phyloP scores from a whole-genome alignment of 2,329 filamentous ascomycete genomes.

The Gaeumannomyces sp. region DNA sequence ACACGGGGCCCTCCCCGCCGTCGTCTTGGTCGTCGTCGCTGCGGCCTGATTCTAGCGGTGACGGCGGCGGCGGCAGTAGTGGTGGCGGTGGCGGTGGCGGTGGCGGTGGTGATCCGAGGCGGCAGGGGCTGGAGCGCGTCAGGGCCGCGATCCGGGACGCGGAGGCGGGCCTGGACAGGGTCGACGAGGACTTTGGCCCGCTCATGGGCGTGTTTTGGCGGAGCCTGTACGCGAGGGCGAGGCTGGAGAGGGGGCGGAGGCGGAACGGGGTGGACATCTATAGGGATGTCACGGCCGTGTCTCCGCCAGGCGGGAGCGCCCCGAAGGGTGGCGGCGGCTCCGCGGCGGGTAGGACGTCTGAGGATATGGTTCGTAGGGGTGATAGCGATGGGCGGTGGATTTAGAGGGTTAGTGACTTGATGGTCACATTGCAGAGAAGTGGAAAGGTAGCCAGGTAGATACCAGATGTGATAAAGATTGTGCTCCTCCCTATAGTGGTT shows the following conservation, averaged over 20 bases:
- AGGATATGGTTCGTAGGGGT: background rate
- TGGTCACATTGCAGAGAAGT: too few relatives aligned
- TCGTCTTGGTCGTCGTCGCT: too few relatives aligned
- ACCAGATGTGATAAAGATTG: too few relatives aligned
- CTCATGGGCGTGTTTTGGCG: slow-evolving; percentile 1
- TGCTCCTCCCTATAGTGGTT: too few relatives aligned
- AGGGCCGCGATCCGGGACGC: background rate
- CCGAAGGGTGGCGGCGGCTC: background rate
- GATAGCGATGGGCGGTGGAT: background rate
- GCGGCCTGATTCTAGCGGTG: too few relatives aligned
- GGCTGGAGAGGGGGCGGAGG: background rate
- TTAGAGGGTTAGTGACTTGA: background rate
- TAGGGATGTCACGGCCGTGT: background rate
- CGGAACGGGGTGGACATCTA: background rate
- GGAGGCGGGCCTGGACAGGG: background rate
- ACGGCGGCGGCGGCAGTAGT: too few relatives aligned
- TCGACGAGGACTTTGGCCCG: background rate
- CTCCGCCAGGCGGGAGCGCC: too few relatives aligned
- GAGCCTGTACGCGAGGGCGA: background rate
- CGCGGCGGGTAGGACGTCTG: background rate
- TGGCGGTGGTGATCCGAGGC: too few relatives aligned
- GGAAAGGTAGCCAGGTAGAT: too few relatives aligned
- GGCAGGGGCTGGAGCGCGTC: background rate
- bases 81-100: too few relatives aligned
- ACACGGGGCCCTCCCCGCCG: background rate